Evolutionary conservation across 2,329 filamentous ascomycete genomes (phyloP).

Genomic region (Neopestalotiopsis sp.): DNA sequence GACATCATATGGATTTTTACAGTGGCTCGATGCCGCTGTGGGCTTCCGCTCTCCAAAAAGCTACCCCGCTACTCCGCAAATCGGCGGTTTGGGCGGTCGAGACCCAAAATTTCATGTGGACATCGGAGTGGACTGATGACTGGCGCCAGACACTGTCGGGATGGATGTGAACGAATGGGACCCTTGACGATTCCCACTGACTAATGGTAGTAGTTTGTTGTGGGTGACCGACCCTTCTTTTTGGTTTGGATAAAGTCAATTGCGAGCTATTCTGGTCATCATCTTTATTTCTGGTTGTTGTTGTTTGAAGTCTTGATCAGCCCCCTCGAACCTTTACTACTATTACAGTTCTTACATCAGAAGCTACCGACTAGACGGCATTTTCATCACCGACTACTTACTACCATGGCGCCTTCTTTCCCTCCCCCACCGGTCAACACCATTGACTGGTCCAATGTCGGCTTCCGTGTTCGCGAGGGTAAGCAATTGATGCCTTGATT

Average conservation of each 20-base stretch:
- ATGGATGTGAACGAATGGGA: neutral
- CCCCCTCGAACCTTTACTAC: neutral
- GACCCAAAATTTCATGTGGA: slow-evolving; percentile 5
- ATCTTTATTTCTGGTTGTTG: no score
- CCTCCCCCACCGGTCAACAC: slow-evolving; percentile 79
- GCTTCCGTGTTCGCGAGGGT: slow-evolving; percentile 93
- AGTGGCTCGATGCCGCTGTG: neutral
- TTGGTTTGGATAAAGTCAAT: neutral
- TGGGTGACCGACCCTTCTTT: neutral
- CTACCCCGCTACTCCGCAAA: slow-evolving; percentile 21
- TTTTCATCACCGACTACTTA: neutral
- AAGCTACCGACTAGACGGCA: neutral
- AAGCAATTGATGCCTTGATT: slow-evolving; percentile 30
- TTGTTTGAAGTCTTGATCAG: neutral
- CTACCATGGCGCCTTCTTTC: slow-evolving; percentile 63
- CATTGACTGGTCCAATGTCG: slow-evolving; percentile 93
- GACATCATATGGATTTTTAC: neutral
- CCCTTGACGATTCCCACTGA: neutral
- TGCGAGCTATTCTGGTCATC: neutral
- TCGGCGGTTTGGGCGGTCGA: slow-evolving; percentile 12
- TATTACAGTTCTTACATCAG: neutral
- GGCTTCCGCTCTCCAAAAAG: neutral
- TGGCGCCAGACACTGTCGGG: neutral
- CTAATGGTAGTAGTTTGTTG: neutral
- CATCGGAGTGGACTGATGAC: neutral